Conservation (phyloP, 306 rosid species). For the Morella rubra region DNA sequence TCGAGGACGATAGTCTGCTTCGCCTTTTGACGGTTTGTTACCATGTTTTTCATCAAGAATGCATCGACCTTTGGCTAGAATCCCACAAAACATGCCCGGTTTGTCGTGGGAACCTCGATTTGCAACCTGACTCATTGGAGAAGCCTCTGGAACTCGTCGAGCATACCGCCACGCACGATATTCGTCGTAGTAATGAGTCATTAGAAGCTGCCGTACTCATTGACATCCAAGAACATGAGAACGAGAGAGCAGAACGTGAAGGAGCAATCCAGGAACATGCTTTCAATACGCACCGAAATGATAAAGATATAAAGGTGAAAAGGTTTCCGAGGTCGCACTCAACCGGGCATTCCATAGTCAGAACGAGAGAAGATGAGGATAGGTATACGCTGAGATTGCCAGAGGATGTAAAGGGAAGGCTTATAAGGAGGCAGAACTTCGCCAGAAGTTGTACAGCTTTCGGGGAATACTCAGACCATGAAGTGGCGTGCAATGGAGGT, state of each 20-base stretch:
- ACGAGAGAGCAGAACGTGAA: not conserved
- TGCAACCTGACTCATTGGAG: not conserved
- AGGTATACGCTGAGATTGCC: constrained; percentile 57
- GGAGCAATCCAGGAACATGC: not conserved
- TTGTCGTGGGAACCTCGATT: constrained; percentile 62
- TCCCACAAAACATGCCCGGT: constrained; percentile 77
- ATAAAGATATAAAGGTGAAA: not conserved
- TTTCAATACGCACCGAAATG: not conserved
- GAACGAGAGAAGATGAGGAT: constrained; percentile 33
- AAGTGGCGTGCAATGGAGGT: constrained; percentile 35
- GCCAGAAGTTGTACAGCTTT: constrained; percentile 48
- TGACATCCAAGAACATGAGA: constrained; percentile 33
- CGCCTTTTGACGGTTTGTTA: constrained; percentile 55
- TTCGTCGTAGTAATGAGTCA: not conserved
- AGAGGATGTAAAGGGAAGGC: constrained; percentile 29
- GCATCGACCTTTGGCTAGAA: constrained; percentile 77
- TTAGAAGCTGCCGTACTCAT: constrained; percentile 30
- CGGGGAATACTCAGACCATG: constrained; percentile 34
- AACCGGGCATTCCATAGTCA: constrained; percentile 71
- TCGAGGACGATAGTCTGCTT: constrained; percentile 54
- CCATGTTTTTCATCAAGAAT: constrained; percentile 77
- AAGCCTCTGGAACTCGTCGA: constrained; percentile 18
- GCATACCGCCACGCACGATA: not conserved
- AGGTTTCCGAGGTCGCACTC: constrained; percentile 56
- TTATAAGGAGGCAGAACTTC: constrained; percentile 44